Evolutionary conservation across 176 grass and related monocot species (phyloP).

Genomic region (Triticum timopheevii): DNA sequence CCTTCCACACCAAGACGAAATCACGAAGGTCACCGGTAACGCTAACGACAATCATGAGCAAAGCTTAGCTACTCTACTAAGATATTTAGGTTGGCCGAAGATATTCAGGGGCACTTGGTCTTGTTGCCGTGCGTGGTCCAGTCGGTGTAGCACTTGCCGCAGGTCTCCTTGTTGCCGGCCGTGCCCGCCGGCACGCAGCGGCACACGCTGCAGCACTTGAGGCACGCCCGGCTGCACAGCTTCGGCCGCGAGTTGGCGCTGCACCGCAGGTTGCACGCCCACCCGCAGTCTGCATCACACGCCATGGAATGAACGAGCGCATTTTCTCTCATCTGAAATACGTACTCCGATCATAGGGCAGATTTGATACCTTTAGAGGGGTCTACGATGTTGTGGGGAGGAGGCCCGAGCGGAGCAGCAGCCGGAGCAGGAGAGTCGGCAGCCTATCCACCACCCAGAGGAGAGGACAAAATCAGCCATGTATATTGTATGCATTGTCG

Average conservation of each 20-base stretch:
- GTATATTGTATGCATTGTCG: background rate
- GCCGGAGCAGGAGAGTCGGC: slow-evolving; percentile 39
- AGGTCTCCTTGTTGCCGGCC: slow-evolving; percentile 70
- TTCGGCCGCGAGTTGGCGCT: slow-evolving; percentile 66
- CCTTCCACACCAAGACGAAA: background rate
- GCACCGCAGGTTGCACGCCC: slow-evolving; percentile 73
- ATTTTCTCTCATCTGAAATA: no score
- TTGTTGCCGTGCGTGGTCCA: slow-evolving; percentile 91
- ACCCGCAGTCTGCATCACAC: slow-evolving; percentile 57
- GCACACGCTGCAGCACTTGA: slow-evolving; percentile 77
- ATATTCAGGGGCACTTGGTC: slow-evolving; percentile 77
- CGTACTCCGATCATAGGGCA: background rate
- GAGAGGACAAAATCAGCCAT: background rate
- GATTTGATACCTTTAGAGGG: slow-evolving; percentile 52
- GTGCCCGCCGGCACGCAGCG: slow-evolving; percentile 93
- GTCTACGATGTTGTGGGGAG: slow-evolving; percentile 72
- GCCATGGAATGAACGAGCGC: no score
- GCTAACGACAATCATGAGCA: background rate
- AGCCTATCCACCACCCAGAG: background rate
- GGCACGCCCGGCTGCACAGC: slow-evolving; percentile 72
- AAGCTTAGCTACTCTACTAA: background rate
- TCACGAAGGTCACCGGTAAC: background rate
- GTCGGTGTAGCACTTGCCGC: slow-evolving; percentile 87
- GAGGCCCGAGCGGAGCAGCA: slow-evolving; percentile 30
- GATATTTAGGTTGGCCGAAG: background rate